These are phyloP conservation scores for Marchantia polymorpha DNA, from an alignment of 225 moss, liverwort and hornwort species.

Conservation along the genomic window DNA sequence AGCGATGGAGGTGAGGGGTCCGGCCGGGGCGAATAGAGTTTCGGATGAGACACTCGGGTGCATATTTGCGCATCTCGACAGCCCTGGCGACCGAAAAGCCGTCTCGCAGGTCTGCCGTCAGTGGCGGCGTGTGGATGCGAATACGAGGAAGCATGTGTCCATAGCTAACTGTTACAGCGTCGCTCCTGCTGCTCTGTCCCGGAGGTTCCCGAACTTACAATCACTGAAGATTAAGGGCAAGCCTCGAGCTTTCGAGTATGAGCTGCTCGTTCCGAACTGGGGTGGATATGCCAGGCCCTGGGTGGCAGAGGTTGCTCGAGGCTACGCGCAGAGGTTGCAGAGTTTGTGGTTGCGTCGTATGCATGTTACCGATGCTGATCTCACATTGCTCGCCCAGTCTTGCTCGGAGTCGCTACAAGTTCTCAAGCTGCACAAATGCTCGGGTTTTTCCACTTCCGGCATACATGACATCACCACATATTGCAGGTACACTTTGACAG, in stretches of 20 bases:
- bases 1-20: slow-evolving; percentile 24
- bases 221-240: slow-evolving; percentile 78
- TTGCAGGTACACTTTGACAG: slow-evolving; percentile 53
- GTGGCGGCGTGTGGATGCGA: slow-evolving; percentile 76
- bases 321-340: slow-evolving; percentile 47
- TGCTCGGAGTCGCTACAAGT: slow-evolving; percentile 40
- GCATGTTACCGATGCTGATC: slow-evolving; percentile 63
- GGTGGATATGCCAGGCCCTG: slow-evolving; percentile 75
- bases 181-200: slow-evolving; percentile 50
- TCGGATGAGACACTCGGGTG: slow-evolving; percentile 63
- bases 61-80: slow-evolving; percentile 61
- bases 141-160: slow-evolving; percentile 66
- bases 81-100: slow-evolving; percentile 59
- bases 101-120: slow-evolving; percentile 77
- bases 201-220: slow-evolving; percentile 56
- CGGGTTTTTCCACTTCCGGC: slow-evolving; percentile 62
- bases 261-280: slow-evolving; percentile 58
- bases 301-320: slow-evolving; percentile 55
- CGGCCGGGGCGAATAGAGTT: slow-evolving; percentile 27
- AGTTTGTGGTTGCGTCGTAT: slow-evolving; percentile 68
- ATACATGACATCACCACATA: slow-evolving; percentile 48
- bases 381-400: slow-evolving; percentile 47
- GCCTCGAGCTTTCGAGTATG: slow-evolving; percentile 67
- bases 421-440: slow-evolving; percentile 81
- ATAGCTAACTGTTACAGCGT: slow-evolving; percentile 69